Percentiles rank a stretch among this genome's conserved stretches.
phyloP scores from a whole-genome alignment of 2,329 filamentous ascomycete species.

The Colletotrichum graminicola region DNA sequence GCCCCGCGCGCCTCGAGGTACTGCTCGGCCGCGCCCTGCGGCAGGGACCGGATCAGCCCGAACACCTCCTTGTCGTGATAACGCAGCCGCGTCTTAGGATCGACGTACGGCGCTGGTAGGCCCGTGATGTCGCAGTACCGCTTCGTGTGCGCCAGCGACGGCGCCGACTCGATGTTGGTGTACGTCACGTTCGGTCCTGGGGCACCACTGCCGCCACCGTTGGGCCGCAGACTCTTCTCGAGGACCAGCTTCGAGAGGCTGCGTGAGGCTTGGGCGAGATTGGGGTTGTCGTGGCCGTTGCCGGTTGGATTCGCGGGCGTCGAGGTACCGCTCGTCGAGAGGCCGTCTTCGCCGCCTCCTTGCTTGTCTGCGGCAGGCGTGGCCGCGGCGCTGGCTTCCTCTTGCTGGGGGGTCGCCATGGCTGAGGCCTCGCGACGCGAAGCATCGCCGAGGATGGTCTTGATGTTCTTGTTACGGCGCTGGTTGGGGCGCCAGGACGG shows the following conservation, averaged over 20 bases:
- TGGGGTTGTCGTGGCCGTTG: constrained; percentile 62
- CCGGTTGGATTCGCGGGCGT: constrained; percentile 62
- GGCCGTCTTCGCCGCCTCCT: constrained; percentile 64
- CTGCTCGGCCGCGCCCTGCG: constrained; percentile 85
- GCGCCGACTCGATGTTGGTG: constrained; percentile 95
- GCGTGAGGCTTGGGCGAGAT: constrained; percentile 89
- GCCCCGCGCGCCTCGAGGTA: constrained; percentile 92
- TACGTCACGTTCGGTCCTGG: constrained; percentile 84
- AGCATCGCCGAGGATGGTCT: constrained; percentile 92
- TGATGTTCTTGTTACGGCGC: constrained; percentile 98
- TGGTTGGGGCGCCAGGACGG: constrained; percentile 90
- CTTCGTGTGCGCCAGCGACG: constrained; percentile 84
- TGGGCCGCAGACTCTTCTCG: constrained; percentile 77
- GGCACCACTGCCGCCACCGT: constrained; percentile 52
- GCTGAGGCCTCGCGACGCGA: constrained; percentile 85
- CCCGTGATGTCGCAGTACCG: constrained; percentile 98
- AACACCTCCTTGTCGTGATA: constrained; percentile 97
- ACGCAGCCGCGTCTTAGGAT: constrained; percentile 92
- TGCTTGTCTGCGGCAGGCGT: constrained; percentile 64
- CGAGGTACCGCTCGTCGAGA: constrained; percentile 69
- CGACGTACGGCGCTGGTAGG: constrained; percentile 88
- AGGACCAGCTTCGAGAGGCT: constrained; percentile 89
- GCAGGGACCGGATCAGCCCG: constrained; percentile 81
- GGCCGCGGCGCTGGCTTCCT: constrained; percentile 79
- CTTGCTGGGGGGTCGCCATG: constrained; percentile 78